These are phyloP conservation scores for Mycena filopes DNA, from an alignment of 768 basidiomycete species.

Conservation along the genomic window DNA sequence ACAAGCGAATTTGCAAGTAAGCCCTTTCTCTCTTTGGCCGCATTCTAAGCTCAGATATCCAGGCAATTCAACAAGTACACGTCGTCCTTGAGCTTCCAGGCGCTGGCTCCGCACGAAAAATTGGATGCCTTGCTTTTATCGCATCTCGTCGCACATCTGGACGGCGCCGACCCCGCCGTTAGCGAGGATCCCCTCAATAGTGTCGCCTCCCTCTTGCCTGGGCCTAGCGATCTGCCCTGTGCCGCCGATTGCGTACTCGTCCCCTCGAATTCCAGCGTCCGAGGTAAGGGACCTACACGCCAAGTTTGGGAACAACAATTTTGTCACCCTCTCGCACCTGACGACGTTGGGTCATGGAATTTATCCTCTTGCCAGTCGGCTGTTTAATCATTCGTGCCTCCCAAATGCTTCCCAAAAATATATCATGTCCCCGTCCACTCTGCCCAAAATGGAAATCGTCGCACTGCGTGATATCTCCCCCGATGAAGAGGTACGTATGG, in stretches of 20 bases:
- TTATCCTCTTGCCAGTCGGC: conserved; percentile 80
- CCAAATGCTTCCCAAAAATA: conserved; percentile 80
- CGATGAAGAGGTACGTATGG: conserved; percentile 70
- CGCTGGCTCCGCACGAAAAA: conserved; percentile 62
- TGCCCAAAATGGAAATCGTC: conserved; percentile 70
- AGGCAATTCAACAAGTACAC: conserved; percentile 54
- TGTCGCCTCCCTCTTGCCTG: conserved; percentile 59
- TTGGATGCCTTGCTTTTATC: conserved; percentile 74
- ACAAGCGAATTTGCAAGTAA: conserved; percentile 75
- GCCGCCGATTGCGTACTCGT: conserved; percentile 45
- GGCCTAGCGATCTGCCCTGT: conserved; percentile 47
- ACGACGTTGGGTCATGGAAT: conserved; percentile 77
- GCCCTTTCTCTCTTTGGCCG: not conserved
- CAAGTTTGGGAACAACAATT: conserved; percentile 86
- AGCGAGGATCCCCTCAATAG: conserved; percentile 42
- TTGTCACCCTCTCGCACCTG: conserved; percentile 79
- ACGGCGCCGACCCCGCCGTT: conserved; percentile 33
- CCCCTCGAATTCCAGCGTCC: conserved; percentile 35
- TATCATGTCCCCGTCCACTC: conserved; percentile 47
- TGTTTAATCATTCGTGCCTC: conserved; percentile 85
- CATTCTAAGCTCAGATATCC: not conserved
- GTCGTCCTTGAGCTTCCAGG: conserved; percentile 57
- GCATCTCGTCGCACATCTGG: conserved; percentile 62
- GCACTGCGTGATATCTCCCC: conserved; percentile 65
- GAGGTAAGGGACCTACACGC: conserved; percentile 53